Evolutionary conservation across 1,284 basidiomycete genomes (phyloP).

Genomic region (Phenoliferia sp.): DNA sequence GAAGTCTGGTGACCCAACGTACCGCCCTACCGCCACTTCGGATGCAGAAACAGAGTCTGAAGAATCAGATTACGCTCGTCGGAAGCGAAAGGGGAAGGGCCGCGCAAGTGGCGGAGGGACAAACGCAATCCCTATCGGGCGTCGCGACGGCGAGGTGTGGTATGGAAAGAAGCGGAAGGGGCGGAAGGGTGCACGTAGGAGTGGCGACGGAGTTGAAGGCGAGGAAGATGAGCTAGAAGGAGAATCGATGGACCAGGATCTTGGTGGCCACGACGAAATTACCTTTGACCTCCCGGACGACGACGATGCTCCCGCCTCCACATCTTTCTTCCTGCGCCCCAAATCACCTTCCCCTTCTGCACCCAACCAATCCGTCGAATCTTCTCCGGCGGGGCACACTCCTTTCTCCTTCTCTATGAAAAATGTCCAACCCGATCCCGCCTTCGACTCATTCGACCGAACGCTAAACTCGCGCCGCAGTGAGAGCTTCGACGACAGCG

Average conservation of each 20-base stretch:
- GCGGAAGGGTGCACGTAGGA: constrained; percentile 2
- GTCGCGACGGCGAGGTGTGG: constrained; percentile 26
- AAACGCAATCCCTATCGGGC: constrained; percentile 22
- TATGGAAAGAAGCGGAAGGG: constrained; percentile 28
- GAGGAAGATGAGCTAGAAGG: constrained; percentile 6
- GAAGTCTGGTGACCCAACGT: constrained; percentile 14
- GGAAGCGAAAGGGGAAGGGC: constrained; percentile 23
- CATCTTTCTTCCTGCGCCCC: constrained; percentile 26
- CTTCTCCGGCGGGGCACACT: neutral
- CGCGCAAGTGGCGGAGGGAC: neutral
- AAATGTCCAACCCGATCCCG: constrained; percentile 7
- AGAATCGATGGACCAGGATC: constrained; percentile 4
- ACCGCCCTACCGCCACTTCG: constrained; percentile 1
- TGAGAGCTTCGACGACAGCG: constrained; percentile 49
- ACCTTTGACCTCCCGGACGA: constrained; percentile 1
- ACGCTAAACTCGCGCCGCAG: constrained; percentile 4
- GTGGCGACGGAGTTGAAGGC: too few relatives aligned
- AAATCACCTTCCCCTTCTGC: constrained; percentile 15
- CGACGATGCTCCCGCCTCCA: constrained; percentile 4
- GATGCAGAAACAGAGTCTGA: constrained; percentile 12
- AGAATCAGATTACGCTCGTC: constrained; percentile 10
- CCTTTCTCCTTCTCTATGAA: neutral
- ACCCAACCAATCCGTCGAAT: neutral
- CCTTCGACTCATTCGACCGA: constrained; percentile 22
- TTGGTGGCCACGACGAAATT: constrained; percentile 1